phyloP scores from a whole-genome alignment of 148 eudicot genomes.

The Rhododendron mucronatum region DNA sequence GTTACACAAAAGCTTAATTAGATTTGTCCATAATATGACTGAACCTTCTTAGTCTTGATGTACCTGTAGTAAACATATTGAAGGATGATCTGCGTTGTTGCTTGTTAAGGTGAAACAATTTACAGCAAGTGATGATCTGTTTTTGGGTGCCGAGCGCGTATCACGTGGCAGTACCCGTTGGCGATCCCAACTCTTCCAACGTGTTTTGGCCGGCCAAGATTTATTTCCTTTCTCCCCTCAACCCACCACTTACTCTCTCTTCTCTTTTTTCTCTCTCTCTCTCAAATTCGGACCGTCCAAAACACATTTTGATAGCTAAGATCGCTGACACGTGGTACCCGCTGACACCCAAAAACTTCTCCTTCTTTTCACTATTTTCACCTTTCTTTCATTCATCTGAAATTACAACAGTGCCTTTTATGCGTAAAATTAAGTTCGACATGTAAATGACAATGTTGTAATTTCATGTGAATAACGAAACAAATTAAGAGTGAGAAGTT shows the following conservation, averaged over 20 bases:
- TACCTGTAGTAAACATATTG: constrained; percentile 63
- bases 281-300: too few relatives aligned
- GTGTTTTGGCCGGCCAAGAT: too few relatives aligned
- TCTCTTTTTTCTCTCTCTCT: too few relatives aligned
- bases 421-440: background rate
- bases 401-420: background rate
- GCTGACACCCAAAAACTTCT: too few relatives aligned
- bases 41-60: constrained; percentile 25
- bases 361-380: background rate
- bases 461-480: background rate
- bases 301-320: too few relatives aligned
- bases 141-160: too few relatives aligned
- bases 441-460: background rate
- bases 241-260: too few relatives aligned
- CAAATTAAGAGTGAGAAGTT: background rate
- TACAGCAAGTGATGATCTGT: background rate
- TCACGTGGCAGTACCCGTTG: too few relatives aligned
- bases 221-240: too few relatives aligned
- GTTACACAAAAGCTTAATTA: background rate
- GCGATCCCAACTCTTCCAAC: too few relatives aligned
- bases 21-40: constrained; percentile 10
- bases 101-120: constrained; percentile 20
- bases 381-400: background rate
- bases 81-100: constrained; percentile 43
- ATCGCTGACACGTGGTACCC: too few relatives aligned